Percentiles rank a stretch among this genome's conserved stretches.
These are phyloP conservation scores for Ashbya aceris DNA, from an alignment of 1,139 yeast species.

Conservation along the genomic window DNA sequence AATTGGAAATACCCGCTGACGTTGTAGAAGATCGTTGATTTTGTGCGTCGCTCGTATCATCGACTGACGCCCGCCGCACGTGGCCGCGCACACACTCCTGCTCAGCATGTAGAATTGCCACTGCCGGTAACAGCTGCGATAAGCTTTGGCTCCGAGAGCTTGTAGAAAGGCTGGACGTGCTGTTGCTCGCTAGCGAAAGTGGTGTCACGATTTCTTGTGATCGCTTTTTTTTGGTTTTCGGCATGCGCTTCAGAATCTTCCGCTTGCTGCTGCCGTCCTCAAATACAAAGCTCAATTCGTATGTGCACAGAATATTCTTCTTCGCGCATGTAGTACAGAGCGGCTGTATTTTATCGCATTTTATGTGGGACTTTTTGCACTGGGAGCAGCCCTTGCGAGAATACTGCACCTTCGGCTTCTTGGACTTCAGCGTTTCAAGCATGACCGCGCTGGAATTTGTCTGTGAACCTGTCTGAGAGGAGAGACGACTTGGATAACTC, in stretches of 20 bases:
- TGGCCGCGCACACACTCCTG: background rate
- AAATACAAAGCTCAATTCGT: slow-evolving; percentile 7
- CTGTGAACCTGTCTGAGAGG: no score
- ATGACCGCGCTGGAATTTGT: background rate
- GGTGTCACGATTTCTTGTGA: background rate
- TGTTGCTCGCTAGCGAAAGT: background rate
- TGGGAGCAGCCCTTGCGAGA: slow-evolving; percentile 14
- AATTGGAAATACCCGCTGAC: background rate
- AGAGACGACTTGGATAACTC: no score
- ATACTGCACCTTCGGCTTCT: slow-evolving; percentile 7
- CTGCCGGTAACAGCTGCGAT: background rate
- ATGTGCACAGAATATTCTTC: slow-evolving; percentile 12
- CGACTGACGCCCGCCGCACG: background rate
- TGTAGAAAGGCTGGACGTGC: background rate
- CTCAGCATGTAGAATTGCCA: background rate
- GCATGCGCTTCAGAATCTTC: background rate
- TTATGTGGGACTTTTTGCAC: slow-evolving; percentile 15
- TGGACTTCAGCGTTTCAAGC: background rate
- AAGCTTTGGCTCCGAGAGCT: background rate
- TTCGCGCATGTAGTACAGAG: slow-evolving; percentile 10
- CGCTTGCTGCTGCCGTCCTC: slow-evolving; percentile 4
- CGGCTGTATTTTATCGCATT: slow-evolving; percentile 9
- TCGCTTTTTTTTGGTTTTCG: background rate
- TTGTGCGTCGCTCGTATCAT: background rate
- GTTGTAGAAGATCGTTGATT: background rate